Evolutionary conservation across 1,284 basidiomycete species (phyloP), one percentile per base, ranked within the genome.

Genomic region (Rhodotorula sp.): DNA sequence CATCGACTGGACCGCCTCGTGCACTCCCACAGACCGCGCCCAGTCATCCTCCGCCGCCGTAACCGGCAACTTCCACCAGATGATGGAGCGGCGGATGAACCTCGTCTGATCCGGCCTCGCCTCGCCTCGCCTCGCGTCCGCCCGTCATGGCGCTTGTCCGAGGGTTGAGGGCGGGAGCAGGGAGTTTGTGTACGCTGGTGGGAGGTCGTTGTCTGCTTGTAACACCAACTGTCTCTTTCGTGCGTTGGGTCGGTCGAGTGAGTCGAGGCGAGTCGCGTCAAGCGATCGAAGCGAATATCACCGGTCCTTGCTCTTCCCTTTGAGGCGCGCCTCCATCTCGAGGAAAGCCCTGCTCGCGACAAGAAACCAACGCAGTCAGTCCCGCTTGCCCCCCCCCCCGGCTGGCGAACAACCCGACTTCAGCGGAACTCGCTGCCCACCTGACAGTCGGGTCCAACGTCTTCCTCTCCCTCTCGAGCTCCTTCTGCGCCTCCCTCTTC

Each of bases 281-380:
- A 15, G 52, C 28, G 30, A 31, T 34, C 24, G 37, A 20, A 31
- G 55, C 37, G 55, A 26, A 10, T n/a, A n/a, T 16, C 15, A 40
- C 9, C 16, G 48, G n/a, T 24, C 34, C 22, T 31, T 60, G 47
- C 30, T 59, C 57, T 67, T 71, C 52, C 54, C 56, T 57, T 74
- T 74, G 40, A 74, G 61, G 56, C 66, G 62, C 20, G 62, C 68
- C 44, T 74, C 72, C 72, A 74, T 74, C 64, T 74, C 72, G 51
- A 74, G 58, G 51, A 74, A 74, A 4, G 72, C 70, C 28, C 69
- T 69, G 59, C n/a, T 31, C 40, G 1, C n/a, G 44, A 15, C 20
- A 26, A 16, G 37, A 24, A 2, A 22, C 52, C 26, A 10, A 54
- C 15, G 24, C 31, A 16, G 54, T 37, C 10, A 40, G 34, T 18